Evolutionary conservation across 2,329 filamentous ascomycete species (phyloP), one percentile per base, ranked within the genome.

Genomic region (Cylindrodendrum hubeiense): DNA sequence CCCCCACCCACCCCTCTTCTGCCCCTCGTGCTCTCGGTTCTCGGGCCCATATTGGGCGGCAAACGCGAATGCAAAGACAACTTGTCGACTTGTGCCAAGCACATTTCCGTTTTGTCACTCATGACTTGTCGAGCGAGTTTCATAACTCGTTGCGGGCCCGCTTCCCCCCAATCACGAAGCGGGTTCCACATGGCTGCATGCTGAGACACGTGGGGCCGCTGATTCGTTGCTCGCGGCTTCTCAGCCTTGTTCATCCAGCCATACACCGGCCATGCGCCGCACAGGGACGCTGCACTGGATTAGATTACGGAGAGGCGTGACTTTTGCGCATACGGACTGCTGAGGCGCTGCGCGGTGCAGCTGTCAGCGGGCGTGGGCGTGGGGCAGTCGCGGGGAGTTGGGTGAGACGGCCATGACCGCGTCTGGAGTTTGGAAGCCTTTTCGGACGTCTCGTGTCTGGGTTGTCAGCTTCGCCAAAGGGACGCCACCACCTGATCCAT

Each of bases 191-290:
- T 47, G 60, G 63, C 49, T 53, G 34, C 47, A 60, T 56, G 60
- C 57, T 62, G 51, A 52, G 41, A 68, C 73, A 76, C 75, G 75
- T 76, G 75, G 73, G 75, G 67, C 58, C 57, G 64, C 66, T 77
- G 74, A 76, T 76, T 77, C 73, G 75, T 61, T 65, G 56, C 12
- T 54, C 30, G 22, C 17, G 13, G 22, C 21, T 37, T 43, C 41
- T 12, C 22, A 47, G 50, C 49, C 28, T 53, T 9, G 30, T 17
- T 15, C n/a, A 17, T 19, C 30, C 6, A 15, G 22, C 15, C 13
- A 24, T 41, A n/a, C 3, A 33, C 34, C 24, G 19, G 24, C 15
- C 13, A 24, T 41, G 13, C 3, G 22, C 34, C 24, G 19, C n/a
- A 4, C 46, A 5, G n/a, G n/a, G 28, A n/a, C 10, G 50, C 28